phyloP scores from a whole-genome alignment of 345 rosid genomes.

The Sonneratia caseolaris region DNA sequence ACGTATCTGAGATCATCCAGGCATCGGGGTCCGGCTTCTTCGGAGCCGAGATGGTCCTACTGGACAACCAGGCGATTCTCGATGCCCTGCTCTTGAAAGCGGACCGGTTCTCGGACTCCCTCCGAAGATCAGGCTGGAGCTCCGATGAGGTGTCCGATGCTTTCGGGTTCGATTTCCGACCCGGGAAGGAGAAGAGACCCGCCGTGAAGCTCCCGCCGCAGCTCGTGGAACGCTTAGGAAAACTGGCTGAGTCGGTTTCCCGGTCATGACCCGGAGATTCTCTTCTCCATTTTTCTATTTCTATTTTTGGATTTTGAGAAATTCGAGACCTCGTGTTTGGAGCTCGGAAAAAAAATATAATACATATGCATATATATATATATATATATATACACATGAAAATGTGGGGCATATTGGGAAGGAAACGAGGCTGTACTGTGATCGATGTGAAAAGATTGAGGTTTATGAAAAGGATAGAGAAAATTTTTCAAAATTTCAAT shows the following conservation, averaged over 20 bases:
- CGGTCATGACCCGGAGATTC: slow-evolving; percentile 24
- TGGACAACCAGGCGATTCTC: slow-evolving; percentile 69
- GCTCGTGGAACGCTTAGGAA: slow-evolving; percentile 59
- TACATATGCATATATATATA: too few relatives aligned
- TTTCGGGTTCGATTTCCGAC: slow-evolving; percentile 70
- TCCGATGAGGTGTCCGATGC: slow-evolving; percentile 92
- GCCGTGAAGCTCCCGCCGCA: slow-evolving; percentile 61
- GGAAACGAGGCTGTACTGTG: background rate
- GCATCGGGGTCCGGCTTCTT: slow-evolving; percentile 87
- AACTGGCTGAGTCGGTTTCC: slow-evolving; percentile 75
- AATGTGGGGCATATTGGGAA: background rate
- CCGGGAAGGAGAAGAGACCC: slow-evolving; percentile 68
- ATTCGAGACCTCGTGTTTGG: slow-evolving; percentile 5
- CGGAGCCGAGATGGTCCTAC: slow-evolving; percentile 60
- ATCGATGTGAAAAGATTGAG: background rate
- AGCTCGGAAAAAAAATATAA: background rate
- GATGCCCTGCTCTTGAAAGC: slow-evolving; percentile 78
- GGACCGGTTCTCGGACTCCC: slow-evolving; percentile 83
- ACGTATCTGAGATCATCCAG: slow-evolving; percentile 56
- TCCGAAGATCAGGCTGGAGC: slow-evolving; percentile 94
- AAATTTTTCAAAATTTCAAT: background rate
- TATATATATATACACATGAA: background rate
- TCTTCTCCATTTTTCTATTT: background rate
- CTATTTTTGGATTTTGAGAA: background rate
- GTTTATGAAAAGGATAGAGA: background rate